A percentile compares a stretch with the other conserved stretches of the same genome.
phyloP scores from a whole-genome alignment of 1,284 basidiomycete genomes.

The Gymnopus androsaceus region DNA sequence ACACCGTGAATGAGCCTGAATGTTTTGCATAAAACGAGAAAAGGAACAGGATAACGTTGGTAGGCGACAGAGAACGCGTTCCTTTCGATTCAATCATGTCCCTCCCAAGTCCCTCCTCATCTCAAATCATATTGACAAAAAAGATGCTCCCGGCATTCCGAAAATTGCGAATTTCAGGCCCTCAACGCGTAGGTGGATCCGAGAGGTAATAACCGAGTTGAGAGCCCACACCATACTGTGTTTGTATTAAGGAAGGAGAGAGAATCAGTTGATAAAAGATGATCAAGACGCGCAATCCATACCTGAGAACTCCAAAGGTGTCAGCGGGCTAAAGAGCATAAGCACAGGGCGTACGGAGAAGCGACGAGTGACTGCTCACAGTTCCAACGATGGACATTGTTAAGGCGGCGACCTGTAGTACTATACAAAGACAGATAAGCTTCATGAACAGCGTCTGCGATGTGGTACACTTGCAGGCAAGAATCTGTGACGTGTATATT shows the following conservation, averaged over 20 bases:
- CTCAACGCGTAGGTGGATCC: constrained; percentile 13
- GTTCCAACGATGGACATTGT: constrained; percentile 1
- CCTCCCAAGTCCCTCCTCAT: too few species aligned
- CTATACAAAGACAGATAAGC: not conserved
- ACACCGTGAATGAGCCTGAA: too few species aligned
- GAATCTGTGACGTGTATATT: not conserved
- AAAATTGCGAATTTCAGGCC: constrained; percentile 2
- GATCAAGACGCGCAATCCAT: not conserved
- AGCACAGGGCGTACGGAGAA: not conserved
- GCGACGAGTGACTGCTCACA: not conserved
- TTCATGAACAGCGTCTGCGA: too few species aligned
- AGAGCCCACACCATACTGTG: constrained; percentile 11
- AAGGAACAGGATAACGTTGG: too few species aligned
- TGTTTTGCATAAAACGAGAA: too few species aligned
- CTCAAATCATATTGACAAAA: too few species aligned
- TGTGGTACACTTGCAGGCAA: not conserved
- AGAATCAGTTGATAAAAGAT: too few species aligned
- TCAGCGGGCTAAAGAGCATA: constrained; percentile 2
- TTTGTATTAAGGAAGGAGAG: not conserved
- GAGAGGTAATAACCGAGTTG: constrained; percentile 5
- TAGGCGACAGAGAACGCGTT: too few species aligned
- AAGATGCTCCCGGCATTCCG: too few species aligned
- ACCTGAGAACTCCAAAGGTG: constrained; percentile 7
- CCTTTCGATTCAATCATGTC: too few species aligned
- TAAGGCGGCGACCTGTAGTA: not conserved